Base-by-base conservation (phyloP, 2,329 filamentous ascomycete species). In the Colletotrichum plurivorum region DNA sequence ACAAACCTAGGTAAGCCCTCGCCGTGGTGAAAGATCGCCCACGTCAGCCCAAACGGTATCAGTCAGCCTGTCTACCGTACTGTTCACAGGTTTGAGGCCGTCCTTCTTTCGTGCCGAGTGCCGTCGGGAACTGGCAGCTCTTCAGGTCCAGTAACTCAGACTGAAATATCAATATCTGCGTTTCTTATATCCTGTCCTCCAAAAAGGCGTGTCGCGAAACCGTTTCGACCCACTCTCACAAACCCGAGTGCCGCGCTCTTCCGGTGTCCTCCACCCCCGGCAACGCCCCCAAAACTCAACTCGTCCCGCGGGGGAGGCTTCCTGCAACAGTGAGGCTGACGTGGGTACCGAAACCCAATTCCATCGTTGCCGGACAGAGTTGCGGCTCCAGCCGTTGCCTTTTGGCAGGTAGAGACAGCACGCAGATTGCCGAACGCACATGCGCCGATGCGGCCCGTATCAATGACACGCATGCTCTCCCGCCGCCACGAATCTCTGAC, bases 151-250 rank as follows among this genome's bases (percentile, higher is more conserved):
- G n/a, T 3, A 25, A 25, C 22, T 25, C 22, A 5, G 1, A 27
- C 16, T 20, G 9, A 36, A 49, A 22, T 20, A 22, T 20, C 18
- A 49, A 22, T 7, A 20, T 43, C 41, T 15, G n/a, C 41, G 31
- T 36, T 1, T 36, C 8, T 36, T 36, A 10, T 9, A 10, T 10
- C 3, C 4, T 20, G 16, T 45, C 27, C 43, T 48, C 56, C 36
- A 20, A 60, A 45, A 16, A 65, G 41, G 18, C 3, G 22, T 43
- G 66, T 69, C 66, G 61, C 61, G 66, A 54, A 66, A 69, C 62
- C 66, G 61, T 66, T 66, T 69, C 61, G 66, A 69, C 54, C 66
- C 66, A 53, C 55, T 12, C 20, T 60, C 6, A 22, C 61, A 46
- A 36, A 3, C 31, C 31, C 31, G 31, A 36, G 25, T 41, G 57